These are phyloP conservation scores for Mortierella antarctica DNA, from an alignment of 192 early-diverging fungal genomes.

Conservation along the genomic window DNA sequence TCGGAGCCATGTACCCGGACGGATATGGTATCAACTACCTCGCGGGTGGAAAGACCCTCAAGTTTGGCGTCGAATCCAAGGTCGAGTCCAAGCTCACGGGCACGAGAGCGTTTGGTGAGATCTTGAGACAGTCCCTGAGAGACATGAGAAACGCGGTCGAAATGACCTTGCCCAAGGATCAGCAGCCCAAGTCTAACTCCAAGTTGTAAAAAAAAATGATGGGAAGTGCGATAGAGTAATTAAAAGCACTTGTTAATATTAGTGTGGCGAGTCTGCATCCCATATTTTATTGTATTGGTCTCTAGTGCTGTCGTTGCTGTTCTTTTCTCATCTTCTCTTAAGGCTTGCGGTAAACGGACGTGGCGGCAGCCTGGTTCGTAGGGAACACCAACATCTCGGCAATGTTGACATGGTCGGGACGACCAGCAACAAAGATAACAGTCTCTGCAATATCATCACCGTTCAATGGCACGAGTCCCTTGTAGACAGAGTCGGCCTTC, in stretches of 20 bases:
- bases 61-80: conserved; percentile 88
- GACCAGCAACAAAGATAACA: conserved; percentile 82
- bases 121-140: conserved; percentile 30
- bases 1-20: conserved; percentile 82
- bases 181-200: conserved; percentile 26
- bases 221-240: neutral
- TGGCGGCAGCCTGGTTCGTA: conserved; percentile 52
- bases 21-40: conserved; percentile 94
- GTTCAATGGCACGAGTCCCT: conserved; percentile 59
- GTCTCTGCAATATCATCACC: conserved; percentile 67
- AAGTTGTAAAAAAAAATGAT: conserved; percentile 39
- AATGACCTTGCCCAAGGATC: conserved; percentile 40
- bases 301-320: neutral
- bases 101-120: conserved; percentile 37
- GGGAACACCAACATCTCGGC: conserved; percentile 68
- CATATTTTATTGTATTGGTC: neutral
- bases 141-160: conserved; percentile 42
- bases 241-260: no score
- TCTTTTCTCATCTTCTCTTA: conserved; percentile 8
- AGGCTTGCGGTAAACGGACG: conserved; percentile 45
- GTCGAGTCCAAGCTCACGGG: conserved; percentile 24
- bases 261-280: neutral
- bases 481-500: conserved; percentile 80
- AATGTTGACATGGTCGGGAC: conserved; percentile 82
- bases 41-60: conserved; percentile 69